phyloP scores from a whole-genome alignment of 1,139 yeast species.

The Kazachstania sp. region DNA sequence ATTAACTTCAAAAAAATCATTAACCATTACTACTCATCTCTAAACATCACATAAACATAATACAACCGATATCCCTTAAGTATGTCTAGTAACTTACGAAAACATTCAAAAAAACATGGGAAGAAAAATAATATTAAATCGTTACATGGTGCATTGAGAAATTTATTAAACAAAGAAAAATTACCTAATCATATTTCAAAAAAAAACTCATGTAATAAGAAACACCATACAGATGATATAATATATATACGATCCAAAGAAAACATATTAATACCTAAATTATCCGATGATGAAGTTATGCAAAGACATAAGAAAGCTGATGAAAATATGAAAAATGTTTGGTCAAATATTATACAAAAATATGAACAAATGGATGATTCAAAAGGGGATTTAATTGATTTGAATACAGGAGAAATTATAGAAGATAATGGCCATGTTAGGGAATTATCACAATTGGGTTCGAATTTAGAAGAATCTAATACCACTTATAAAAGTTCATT shows the following conservation, averaged over 20 bases:
- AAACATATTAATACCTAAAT: conserved; percentile 25
- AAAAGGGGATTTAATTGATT: conserved; percentile 57
- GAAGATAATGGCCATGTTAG: conserved; percentile 58
- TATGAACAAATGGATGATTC: conserved; percentile 46
- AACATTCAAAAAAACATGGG: not conserved
- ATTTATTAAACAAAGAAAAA: conserved; percentile 11
- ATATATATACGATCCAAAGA: conserved; percentile 29
- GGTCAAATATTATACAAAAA: conserved; percentile 49
- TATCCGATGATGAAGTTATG: conserved; percentile 30
- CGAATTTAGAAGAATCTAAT: not conserved
- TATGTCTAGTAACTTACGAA: not conserved
- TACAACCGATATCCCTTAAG: too few species aligned
- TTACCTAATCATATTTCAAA: not conserved
- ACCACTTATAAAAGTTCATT: conserved; percentile 18
- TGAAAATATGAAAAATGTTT: conserved; percentile 33
- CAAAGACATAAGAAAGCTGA: conserved; percentile 33
- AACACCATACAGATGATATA: conserved; percentile 14
- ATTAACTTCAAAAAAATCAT: too few species aligned
- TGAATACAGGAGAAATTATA: conserved; percentile 49
- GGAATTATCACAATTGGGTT: conserved; percentile 8
- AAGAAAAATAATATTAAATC: conserved; percentile 2
- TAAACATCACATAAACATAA: too few species aligned
- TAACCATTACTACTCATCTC: too few species aligned
- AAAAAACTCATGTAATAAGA: not conserved
- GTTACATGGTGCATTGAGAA: conserved; percentile 22